A percentile compares a stretch with the other conserved stretches of the same genome.
phyloP scores from a whole-genome alignment of 2,329 filamentous ascomycete species.

The Clathrospora elynae region DNA sequence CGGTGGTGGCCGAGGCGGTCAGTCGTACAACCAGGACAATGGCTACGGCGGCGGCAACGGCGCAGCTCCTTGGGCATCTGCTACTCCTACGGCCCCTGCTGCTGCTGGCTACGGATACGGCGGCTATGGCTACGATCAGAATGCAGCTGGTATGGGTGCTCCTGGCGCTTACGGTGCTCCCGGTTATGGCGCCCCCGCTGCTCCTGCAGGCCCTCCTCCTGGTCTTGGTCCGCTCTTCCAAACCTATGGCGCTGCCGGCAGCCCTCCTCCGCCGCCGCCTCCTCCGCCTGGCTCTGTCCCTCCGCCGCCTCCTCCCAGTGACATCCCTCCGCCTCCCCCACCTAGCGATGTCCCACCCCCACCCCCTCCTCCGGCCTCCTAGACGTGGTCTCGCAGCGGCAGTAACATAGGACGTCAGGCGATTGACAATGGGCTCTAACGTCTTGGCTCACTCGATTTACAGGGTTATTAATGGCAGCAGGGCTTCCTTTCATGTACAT shows the following conservation, averaged over 20 bases:
- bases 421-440: background rate
- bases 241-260: conserved; percentile 62
- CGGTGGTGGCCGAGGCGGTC: conserved; percentile 42
- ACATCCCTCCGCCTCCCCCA: conserved; percentile 59
- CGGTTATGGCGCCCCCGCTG: conserved; percentile 48
- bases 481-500: conserved; percentile 4
- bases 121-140: conserved; percentile 41
- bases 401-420: conserved; percentile 4
- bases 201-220: conserved; percentile 54
- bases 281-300: conserved; percentile 65
- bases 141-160: conserved; percentile 30
- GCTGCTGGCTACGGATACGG: conserved; percentile 53
- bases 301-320: conserved; percentile 65
- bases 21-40: conserved; percentile 35
- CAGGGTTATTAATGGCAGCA: conserved; percentile 1
- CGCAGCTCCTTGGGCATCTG: conserved; percentile 49
- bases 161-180: conserved; percentile 52
- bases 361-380: conserved; percentile 37
- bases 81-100: conserved; percentile 37
- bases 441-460: conserved; percentile 3
- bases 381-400: background rate
- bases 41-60: conserved; percentile 42
- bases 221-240: conserved; percentile 70
- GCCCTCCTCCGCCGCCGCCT: conserved; percentile 66
- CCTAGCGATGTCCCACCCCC: conserved; percentile 63